A percentile compares a stretch with the other conserved stretches of the same genome.
These are phyloP conservation scores for Sugiyamaella mastotermitis DNA, from an alignment of 805 yeast species.

Conservation along the genomic window DNA sequence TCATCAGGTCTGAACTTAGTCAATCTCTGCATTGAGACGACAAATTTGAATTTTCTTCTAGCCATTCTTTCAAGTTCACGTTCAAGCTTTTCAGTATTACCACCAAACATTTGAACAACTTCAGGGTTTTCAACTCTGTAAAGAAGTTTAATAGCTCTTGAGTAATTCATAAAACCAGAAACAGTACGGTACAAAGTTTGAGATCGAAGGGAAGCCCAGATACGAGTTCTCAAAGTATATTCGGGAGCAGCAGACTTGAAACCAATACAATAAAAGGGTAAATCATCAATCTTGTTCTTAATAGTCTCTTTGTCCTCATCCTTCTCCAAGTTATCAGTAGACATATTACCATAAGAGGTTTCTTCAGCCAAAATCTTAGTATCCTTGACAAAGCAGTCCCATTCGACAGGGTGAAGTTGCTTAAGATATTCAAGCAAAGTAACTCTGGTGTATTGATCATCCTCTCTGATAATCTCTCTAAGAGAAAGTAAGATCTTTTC, in stretches of 20 bases:
- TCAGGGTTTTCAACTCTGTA: slow-evolving; percentile 95
- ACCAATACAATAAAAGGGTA: slow-evolving; percentile 94
- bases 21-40: slow-evolving; percentile 85
- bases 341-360: slow-evolving; percentile 11
- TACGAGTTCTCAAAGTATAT: slow-evolving; percentile 90
- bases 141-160: slow-evolving; percentile 88
- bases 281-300: slow-evolving; percentile 81
- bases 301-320: slow-evolving; percentile 62
- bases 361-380: slow-evolving; percentile 85
- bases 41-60: slow-evolving; percentile 67
- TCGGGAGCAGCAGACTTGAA: slow-evolving; percentile 97
- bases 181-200: slow-evolving; percentile 96
- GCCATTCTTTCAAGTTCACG: slow-evolving; percentile 87
- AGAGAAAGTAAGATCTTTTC: slow-evolving; percentile 91
- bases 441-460: slow-evolving; percentile 92
- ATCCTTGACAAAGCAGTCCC: slow-evolving; percentile 97
- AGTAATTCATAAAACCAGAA: slow-evolving; percentile 97
- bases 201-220: slow-evolving; percentile 97
- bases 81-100: slow-evolving; percentile 94
- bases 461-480: slow-evolving; percentile 94
- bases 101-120: slow-evolving; percentile 94
- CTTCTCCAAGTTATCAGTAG: slow-evolving; percentile 34
- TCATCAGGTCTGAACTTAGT: slow-evolving; percentile 61
- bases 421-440: slow-evolving; percentile 90
- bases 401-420: slow-evolving; percentile 92